Percentiles rank a stretch among this genome's conserved stretches.
These are phyloP conservation scores for Penicillium tannophilum DNA, from an alignment of 495 filamentous ascomycete genomes.

Conservation along the genomic window DNA sequence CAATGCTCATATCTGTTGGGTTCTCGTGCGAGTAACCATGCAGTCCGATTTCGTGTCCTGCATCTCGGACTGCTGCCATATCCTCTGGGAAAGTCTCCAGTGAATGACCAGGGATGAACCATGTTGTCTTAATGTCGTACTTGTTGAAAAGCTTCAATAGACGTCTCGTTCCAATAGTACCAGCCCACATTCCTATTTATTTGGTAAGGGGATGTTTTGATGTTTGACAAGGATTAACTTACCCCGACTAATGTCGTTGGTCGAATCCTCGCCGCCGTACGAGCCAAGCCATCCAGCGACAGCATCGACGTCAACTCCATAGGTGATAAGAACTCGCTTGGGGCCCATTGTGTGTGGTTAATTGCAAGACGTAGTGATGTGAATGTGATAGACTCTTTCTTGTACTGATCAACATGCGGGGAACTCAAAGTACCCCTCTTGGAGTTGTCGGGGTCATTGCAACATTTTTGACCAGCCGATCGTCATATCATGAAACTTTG, in stretches of 20 bases:
- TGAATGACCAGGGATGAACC: conserved; percentile 81
- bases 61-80: conserved; percentile 69
- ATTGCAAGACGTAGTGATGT: background rate
- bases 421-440: conserved; percentile 13
- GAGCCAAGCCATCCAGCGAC: conserved; percentile 73
- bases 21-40: conserved; percentile 80
- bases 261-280: conserved; percentile 68
- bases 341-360: conserved; percentile 23
- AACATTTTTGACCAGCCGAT: background rate
- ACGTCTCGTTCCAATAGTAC: conserved; percentile 68
- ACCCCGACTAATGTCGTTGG: conserved; percentile 66
- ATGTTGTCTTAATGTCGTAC: conserved; percentile 78
- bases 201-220: background rate
- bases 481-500: background rate
- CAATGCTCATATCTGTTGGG: conserved; percentile 70
- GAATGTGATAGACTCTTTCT: conserved; percentile 4
- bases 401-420: conserved; percentile 22
- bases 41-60: conserved; percentile 76
- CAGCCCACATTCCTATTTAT: conserved; percentile 64
- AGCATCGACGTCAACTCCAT: conserved; percentile 67
- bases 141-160: conserved; percentile 75
- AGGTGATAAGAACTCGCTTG: conserved; percentile 58
- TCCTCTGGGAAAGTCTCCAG: conserved; percentile 79
- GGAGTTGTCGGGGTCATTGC: conserved; percentile 11
- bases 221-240: background rate